Evolutionary conservation across 1,284 basidiomycete genomes (phyloP), one percentile per base, ranked within the genome.

Genomic region (Rhodofomes roseus): DNA sequence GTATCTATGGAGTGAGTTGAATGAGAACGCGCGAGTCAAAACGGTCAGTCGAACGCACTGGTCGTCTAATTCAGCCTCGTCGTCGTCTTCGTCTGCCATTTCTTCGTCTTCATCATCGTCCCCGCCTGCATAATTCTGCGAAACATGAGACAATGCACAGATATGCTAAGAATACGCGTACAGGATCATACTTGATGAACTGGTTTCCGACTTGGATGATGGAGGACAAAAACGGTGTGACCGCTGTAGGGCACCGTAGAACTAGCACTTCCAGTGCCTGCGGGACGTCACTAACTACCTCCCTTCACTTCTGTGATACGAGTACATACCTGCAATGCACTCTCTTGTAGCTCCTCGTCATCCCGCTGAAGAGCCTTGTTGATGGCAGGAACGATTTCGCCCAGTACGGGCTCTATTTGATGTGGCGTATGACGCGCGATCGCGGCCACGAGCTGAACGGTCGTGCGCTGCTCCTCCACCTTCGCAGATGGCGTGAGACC

Each of bases 141-240:
- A 37, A 50, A 54, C 36, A 68, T 20, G 36, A 37, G 50, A 5
- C 4, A 43, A 54, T 8, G 50, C n/a, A 20, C 40, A 52, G 9
- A 27, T 23, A 55, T 14, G 18, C 29, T 11, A 36, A 43, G 37
- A 18, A 51, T 36, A 36, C 31, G 79, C 90, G 66, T 70, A 95
- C 92, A 1, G 97, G 96, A 71, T 99, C 96, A 72, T 95, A 91
- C 73, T 94, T 96, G 77, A 98, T 90, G 64, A 88, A 89, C 63
- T 87, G 82, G 37, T 83, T 83, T 2, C 89, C 92, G 14, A 83
- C 77, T 58, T 89, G 83, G 16, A 92, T 81, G 63, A 95, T 88
- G 8, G 81, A 73, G 40, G 76, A 75, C 44, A 98, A 75, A 70
- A 89, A 93, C 0, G 89, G 80, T 0, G 89, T 86, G 23, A 92